These are phyloP conservation scores for Ogataea nitratoaversa DNA, from an alignment of 805 yeast species.

Conservation along the genomic window DNA sequence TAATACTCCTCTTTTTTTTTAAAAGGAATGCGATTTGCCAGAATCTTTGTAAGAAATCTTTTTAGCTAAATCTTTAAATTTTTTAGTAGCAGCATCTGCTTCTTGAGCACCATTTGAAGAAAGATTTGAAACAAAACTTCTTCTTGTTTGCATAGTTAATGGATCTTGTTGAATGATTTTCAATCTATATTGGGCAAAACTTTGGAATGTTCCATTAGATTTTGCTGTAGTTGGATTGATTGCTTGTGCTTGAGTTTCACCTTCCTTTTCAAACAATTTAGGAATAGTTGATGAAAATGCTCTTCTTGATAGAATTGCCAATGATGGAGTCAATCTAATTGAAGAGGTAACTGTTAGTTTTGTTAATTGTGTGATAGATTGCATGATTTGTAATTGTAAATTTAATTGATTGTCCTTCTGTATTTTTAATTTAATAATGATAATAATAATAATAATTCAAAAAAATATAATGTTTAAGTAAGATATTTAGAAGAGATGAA, in stretches of 20 bases:
- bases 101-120: conserved; percentile 2
- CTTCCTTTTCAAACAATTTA: conserved; percentile 18
- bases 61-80: conserved; percentile 21
- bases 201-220: conserved; percentile 16
- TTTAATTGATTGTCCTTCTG: too few species aligned
- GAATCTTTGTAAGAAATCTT: conserved; percentile 21
- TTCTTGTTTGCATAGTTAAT: conserved; percentile 21
- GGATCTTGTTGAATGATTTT: conserved; percentile 27
- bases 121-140: conserved; percentile 15
- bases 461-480: too few species aligned
- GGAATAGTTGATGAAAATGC: conserved; percentile 14
- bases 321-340: conserved; percentile 3
- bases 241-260: conserved; percentile 18
- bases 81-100: conserved; percentile 10
- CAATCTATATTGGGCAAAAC: conserved; percentile 28
- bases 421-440: too few species aligned
- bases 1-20: not conserved
- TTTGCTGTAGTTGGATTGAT: conserved; percentile 9
- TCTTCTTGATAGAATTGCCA: conserved; percentile 10
- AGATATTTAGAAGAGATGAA: too few species aligned
- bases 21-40: conserved; percentile 1
- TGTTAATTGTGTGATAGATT: not conserved
- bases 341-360: conserved; percentile 2
- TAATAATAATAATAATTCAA: conserved; percentile 3
- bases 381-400: too few species aligned